These are phyloP conservation scores for Plenodomus biglobosus DNA, from an alignment of 2,329 filamentous ascomycete genomes.

Conservation along the genomic window DNA sequence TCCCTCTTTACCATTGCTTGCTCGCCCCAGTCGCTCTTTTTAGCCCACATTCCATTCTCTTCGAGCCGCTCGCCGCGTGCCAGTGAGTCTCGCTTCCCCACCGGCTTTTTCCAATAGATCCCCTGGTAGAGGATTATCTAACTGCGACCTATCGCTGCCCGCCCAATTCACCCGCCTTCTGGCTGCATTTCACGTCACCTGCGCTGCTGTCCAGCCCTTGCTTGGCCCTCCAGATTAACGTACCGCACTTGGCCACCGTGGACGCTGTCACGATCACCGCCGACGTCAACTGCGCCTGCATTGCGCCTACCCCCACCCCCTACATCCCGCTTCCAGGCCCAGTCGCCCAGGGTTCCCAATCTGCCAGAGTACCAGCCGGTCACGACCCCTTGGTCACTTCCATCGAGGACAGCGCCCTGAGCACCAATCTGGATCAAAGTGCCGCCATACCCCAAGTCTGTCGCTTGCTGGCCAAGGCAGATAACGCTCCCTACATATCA, in stretches of 20 bases:
- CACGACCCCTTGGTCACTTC: slow-evolving; percentile 26
- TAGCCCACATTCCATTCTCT: slow-evolving; percentile 28
- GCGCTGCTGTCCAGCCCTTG: slow-evolving; percentile 33
- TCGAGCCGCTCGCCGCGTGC: slow-evolving; percentile 20
- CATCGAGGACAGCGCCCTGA: slow-evolving; percentile 10
- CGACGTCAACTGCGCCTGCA: slow-evolving; percentile 20
- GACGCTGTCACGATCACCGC: slow-evolving; percentile 24
- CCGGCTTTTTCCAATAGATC: slow-evolving; percentile 33
- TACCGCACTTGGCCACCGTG: slow-evolving; percentile 23
- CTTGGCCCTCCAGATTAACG: slow-evolving; percentile 34
- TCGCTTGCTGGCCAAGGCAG: slow-evolving; percentile 46
- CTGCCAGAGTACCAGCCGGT: slow-evolving; percentile 27
- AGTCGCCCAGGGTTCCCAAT: slow-evolving; percentile 22
- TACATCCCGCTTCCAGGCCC: slow-evolving; percentile 25
- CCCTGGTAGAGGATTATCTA: slow-evolving; percentile 32
- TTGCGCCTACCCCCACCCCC: slow-evolving; percentile 22
- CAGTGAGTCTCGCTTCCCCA: slow-evolving; percentile 21
- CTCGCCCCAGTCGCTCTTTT: slow-evolving; percentile 38
- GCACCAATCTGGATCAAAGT: slow-evolving; percentile 10
- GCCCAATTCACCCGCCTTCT: slow-evolving; percentile 29
- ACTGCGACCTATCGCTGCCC: slow-evolving; percentile 22
- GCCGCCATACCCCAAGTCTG: slow-evolving; percentile 27
- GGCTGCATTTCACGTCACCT: slow-evolving; percentile 30
- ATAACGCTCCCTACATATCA: slow-evolving; percentile 35
- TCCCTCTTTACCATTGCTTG: slow-evolving; percentile 20